These are phyloP conservation scores for Alternaria sp. DNA, from an alignment of 2,329 filamentous ascomycete species.

Conservation along the genomic window DNA sequence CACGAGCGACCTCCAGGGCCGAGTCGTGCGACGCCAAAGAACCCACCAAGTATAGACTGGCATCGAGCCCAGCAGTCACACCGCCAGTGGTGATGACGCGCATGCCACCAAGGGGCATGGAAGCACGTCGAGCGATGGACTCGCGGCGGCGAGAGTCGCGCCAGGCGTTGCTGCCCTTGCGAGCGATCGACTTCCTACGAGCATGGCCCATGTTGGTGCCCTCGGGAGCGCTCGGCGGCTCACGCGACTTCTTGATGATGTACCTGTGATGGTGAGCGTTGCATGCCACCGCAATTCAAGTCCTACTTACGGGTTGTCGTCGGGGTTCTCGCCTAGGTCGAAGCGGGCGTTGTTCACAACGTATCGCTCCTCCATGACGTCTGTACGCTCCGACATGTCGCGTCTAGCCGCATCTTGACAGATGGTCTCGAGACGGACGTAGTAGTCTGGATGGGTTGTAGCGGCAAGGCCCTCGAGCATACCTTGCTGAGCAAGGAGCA, in stretches of 20 bases:
- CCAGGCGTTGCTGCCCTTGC: slow-evolving; percentile 85
- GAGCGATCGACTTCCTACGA: slow-evolving; percentile 55
- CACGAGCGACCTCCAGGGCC: slow-evolving; percentile 74
- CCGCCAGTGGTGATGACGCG: slow-evolving; percentile 82
- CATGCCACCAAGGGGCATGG: slow-evolving; percentile 72
- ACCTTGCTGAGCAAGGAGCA: slow-evolving; percentile 77
- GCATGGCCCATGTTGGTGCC: slow-evolving; percentile 51
- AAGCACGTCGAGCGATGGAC: slow-evolving; percentile 78
- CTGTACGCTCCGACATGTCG: slow-evolving; percentile 76
- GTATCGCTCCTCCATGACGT: slow-evolving; percentile 83
- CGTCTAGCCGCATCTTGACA: slow-evolving; percentile 75
- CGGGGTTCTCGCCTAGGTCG: slow-evolving; percentile 76
- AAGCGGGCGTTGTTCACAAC: slow-evolving; percentile 92
- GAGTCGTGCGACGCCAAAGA: slow-evolving; percentile 79
- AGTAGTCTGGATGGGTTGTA: slow-evolving; percentile 81
- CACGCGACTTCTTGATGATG: slow-evolving; percentile 68
- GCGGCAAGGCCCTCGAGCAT: slow-evolving; percentile 79
- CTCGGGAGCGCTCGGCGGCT: slow-evolving; percentile 59
- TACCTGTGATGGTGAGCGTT: slow-evolving; percentile 72
- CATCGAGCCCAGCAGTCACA: slow-evolving; percentile 80
- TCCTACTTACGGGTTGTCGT: slow-evolving; percentile 65
- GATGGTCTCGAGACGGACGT: slow-evolving; percentile 81
- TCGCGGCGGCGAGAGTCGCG: slow-evolving; percentile 79
- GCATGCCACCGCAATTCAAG: neutral
- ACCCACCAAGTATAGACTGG: slow-evolving; percentile 82